These are phyloP conservation scores for Leptographium radiaticola DNA, from an alignment of 2,329 filamentous ascomycete species.

Conservation along the genomic window DNA sequence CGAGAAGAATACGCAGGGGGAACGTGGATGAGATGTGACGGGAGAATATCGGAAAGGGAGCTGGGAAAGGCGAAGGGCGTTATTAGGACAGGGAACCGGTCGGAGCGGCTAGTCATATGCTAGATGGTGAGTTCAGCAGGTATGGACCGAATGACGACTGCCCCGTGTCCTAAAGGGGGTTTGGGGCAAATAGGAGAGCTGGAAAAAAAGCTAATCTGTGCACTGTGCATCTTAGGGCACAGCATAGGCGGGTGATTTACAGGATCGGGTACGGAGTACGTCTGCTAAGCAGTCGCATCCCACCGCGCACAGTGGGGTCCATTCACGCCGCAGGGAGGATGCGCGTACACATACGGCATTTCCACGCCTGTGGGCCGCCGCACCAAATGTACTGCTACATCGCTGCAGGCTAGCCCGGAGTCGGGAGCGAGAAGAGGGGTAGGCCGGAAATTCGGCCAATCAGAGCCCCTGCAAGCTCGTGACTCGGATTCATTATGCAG, in stretches of 20 bases:
- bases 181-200: slow-evolving; percentile 2
- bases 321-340: no score
- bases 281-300: no score
- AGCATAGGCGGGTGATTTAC: neutral
- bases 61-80: neutral
- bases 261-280: neutral
- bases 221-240: slow-evolving; percentile 3
- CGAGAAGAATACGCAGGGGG: neutral
- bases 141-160: slow-evolving; percentile 6
- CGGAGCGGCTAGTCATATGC: neutral
- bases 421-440: neutral
- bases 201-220: neutral
- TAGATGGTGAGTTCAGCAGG: slow-evolving; percentile 1
- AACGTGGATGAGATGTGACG: neutral
- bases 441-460: neutral
- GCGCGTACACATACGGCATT: neutral
- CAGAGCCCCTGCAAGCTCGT: neutral
- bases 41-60: neutral
- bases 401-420: neutral
- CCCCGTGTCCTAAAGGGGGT: slow-evolving; percentile 3
- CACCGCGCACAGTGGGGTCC: neutral
- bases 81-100: neutral
- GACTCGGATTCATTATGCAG: slow-evolving; percentile 2
- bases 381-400: neutral
- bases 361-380: neutral